Evolutionary conservation across 2,329 filamentous ascomycete genomes (phyloP).

Genomic region (Trichocomaceae sp.): DNA sequence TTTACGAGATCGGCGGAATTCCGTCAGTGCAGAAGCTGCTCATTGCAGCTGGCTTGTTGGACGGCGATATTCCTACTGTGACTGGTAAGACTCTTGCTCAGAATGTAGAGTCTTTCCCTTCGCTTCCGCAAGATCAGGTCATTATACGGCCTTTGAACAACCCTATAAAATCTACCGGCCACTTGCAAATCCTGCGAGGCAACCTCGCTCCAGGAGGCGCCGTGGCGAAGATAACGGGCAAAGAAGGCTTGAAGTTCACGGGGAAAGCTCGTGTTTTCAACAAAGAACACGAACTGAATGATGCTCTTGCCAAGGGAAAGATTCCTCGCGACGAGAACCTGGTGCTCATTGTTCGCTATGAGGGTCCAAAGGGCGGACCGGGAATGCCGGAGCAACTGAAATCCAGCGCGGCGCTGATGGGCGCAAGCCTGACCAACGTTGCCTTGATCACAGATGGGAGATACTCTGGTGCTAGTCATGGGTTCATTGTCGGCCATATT

Average conservation of each 20-base stretch:
- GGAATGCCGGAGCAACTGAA: slow-evolving; percentile 96
- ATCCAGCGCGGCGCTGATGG: slow-evolving; percentile 85
- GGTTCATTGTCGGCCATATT: slow-evolving; percentile 90
- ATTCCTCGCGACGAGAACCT: slow-evolving; percentile 72
- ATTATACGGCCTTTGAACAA: slow-evolving; percentile 76
- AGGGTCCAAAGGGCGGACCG: slow-evolving; percentile 86
- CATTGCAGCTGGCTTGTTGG: slow-evolving; percentile 65
- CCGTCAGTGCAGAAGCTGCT: slow-evolving; percentile 81
- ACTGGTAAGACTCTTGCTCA: slow-evolving; percentile 78
- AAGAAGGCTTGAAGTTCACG: slow-evolving; percentile 77
- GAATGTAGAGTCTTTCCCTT: slow-evolving; percentile 71
- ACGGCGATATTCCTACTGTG: slow-evolving; percentile 72
- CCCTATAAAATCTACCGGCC: slow-evolving; percentile 79
- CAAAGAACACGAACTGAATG: slow-evolving; percentile 73
- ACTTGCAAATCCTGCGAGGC: slow-evolving; percentile 80
- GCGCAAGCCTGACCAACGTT: slow-evolving; percentile 77
- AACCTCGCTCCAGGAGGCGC: slow-evolving; percentile 84
- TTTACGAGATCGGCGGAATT: slow-evolving; percentile 78
- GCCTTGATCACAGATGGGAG: slow-evolving; percentile 88
- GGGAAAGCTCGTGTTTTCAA: slow-evolving; percentile 79
- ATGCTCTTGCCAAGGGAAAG: slow-evolving; percentile 63
- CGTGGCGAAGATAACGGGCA: slow-evolving; percentile 94
- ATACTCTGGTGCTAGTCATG: slow-evolving; percentile 81
- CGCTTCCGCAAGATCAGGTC: slow-evolving; percentile 67
- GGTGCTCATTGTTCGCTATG: slow-evolving; percentile 85